These are phyloP conservation scores for Panicum miliaceum DNA, from an alignment of 176 grass and related monocot genomes.

Conservation along the genomic window DNA sequence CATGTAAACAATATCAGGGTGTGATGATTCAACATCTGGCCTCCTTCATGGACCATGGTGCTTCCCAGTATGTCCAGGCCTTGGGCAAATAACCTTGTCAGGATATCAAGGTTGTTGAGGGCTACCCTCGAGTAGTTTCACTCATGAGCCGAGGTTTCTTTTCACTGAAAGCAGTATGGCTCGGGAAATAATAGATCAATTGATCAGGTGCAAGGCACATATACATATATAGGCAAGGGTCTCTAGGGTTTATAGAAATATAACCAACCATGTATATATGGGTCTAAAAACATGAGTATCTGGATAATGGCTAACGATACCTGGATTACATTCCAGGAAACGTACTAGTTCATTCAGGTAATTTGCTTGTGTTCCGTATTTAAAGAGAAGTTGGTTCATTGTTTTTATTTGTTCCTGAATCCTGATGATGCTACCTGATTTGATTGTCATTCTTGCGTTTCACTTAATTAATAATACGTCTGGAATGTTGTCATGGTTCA, in stretches of 20 bases:
- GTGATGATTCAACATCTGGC: constrained; percentile 31
- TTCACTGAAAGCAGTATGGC: background rate
- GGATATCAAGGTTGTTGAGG: constrained; percentile 46
- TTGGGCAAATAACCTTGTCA: constrained; percentile 26
- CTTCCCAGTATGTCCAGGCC: constrained; percentile 44
- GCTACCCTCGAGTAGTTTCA: constrained; percentile 40
- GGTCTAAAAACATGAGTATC: background rate
- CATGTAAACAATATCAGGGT: constrained; percentile 38
- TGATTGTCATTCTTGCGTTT: background rate
- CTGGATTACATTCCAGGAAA: background rate
- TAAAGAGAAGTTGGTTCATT: background rate
- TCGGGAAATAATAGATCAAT: no score
- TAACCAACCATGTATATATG: background rate
- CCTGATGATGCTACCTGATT: background rate
- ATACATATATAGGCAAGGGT: no score
- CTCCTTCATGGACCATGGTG: constrained; percentile 41
- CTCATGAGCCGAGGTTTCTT: background rate
- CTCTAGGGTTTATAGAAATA: no score
- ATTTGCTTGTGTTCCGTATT: no score
- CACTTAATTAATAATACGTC: background rate
- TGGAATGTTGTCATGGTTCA: background rate
- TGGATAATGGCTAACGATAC: background rate
- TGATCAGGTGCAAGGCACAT: no score
- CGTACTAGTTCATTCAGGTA: no score
- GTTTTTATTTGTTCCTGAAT: background rate